These are phyloP conservation scores for Rhodotorula sp. DNA, from an alignment of 1,284 basidiomycete species.

Conservation along the genomic window DNA sequence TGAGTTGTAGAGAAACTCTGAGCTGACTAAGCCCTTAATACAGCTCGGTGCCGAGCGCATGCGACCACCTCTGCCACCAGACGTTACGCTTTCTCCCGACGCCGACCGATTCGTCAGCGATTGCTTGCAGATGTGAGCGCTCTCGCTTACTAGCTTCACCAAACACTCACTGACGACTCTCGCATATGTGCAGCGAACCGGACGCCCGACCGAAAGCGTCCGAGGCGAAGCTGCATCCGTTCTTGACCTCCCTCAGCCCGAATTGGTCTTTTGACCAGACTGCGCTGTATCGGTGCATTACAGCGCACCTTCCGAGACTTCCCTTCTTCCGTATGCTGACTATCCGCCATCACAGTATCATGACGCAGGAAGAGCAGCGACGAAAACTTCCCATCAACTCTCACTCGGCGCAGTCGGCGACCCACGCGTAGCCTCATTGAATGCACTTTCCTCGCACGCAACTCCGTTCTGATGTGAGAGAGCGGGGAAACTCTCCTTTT, in stretches of 20 bases:
- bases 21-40: conserved; percentile 24
- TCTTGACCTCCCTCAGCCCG: conserved; percentile 66
- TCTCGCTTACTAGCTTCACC: neutral
- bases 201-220: conserved; percentile 78
- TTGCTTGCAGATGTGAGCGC: conserved; percentile 82
- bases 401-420: neutral
- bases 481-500: no score
- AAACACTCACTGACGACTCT: neutral
- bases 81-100: conserved; percentile 69
- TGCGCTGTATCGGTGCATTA: conserved; percentile 38
- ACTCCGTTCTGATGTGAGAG: no score
- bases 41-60: conserved; percentile 77
- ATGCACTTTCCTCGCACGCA: neutral
- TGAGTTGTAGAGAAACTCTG: fast-evolving
- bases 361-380: conserved; percentile 28
- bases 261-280: conserved; percentile 65
- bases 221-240: conserved; percentile 79
- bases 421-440: neutral
- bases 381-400: conserved; percentile 1
- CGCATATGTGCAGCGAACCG: conserved; percentile 63
- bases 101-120: conserved; percentile 83
- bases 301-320: neutral
- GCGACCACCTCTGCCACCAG: conserved; percentile 84
- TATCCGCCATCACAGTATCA: conserved; percentile 16
- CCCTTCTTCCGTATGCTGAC: neutral